Evolutionary conservation across 176 grass and related monocot species (phyloP).

Genomic region (Carex myosuroides): DNA sequence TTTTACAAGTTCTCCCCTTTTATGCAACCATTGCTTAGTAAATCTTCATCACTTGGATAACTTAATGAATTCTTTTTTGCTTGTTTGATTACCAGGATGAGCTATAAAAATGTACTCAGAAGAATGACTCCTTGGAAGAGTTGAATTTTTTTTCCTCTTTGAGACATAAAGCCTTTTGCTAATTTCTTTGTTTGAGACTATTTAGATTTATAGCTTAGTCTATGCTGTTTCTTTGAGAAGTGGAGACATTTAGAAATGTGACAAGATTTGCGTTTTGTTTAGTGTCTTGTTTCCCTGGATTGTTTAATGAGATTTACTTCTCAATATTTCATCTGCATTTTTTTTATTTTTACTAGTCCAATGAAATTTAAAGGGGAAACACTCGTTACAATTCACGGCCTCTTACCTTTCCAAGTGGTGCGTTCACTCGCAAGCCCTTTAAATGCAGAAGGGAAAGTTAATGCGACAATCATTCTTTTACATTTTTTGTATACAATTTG

Average conservation of each 20-base stretch:
- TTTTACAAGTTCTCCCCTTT: not conserved
- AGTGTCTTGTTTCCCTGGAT: not conserved
- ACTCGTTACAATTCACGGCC: not conserved
- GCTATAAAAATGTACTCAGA: slow-evolving; percentile 56
- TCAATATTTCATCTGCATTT: not conserved
- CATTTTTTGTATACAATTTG: too few relatives aligned
- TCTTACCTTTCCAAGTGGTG: not conserved
- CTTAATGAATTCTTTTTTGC: not conserved
- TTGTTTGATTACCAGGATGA: slow-evolving; percentile 44
- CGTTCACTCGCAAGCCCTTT: not conserved
- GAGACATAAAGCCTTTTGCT: slow-evolving; percentile 16
- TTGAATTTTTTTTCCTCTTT: slow-evolving; percentile 38
- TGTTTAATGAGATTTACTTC: not conserved
- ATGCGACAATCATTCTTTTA: too few relatives aligned
- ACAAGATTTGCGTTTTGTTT: not conserved
- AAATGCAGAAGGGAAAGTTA: not conserved
- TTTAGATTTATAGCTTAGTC: slow-evolving; percentile 22
- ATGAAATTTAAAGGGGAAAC: not conserved
- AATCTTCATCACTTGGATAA: not conserved
- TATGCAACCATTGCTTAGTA: not conserved
- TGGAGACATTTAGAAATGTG: slow-evolving; percentile 19
- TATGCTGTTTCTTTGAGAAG: slow-evolving; percentile 9
- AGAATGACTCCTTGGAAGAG: not conserved
- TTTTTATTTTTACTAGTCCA: not conserved
- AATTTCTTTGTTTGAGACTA: slow-evolving; percentile 15